Conservation (phyloP, 75 land plant species). For the Pinus taeda region DNA sequence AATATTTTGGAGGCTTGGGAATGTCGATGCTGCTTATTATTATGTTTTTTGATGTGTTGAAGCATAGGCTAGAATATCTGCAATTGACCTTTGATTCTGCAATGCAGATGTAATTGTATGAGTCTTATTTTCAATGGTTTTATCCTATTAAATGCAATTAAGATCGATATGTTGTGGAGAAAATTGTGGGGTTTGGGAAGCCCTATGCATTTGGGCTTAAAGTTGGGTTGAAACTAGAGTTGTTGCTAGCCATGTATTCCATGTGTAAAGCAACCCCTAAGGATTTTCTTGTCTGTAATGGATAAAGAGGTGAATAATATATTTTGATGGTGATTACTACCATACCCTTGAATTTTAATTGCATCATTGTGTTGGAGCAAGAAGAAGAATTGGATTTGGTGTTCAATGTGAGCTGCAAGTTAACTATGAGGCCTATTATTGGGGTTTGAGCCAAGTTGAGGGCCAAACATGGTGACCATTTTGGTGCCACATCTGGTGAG, state of each 20-base stretch:
- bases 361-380: slow-evolving; percentile 88
- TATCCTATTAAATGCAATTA: slow-evolving; percentile 45
- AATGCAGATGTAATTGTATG: no score
- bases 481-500: slow-evolving; percentile 1
- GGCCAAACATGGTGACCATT: slow-evolving; percentile 87
- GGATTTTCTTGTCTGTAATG: slow-evolving; percentile 77
- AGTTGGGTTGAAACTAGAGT: slow-evolving; percentile 96
- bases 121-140: no score
- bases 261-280: slow-evolving; percentile 52
- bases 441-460: slow-evolving; percentile 84
- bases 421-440: slow-evolving; percentile 59
- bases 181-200: slow-evolving; percentile 67
- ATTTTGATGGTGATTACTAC: slow-evolving; percentile 50
- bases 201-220: slow-evolving; percentile 75
- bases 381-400: slow-evolving; percentile 84
- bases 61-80: no score
- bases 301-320: slow-evolving; percentile 87
- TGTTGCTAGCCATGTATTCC: slow-evolving; percentile 75
- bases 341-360: slow-evolving; percentile 58
- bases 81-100: no score
- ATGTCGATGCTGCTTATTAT: no score
- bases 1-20: no score
- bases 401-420: slow-evolving; percentile 30
- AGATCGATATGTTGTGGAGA: slow-evolving; percentile 81
- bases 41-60: no score